Percentiles rank a stretch among this genome's conserved stretches.
Conservation (phyloP, 2,329 filamentous ascomycete genomes). For the Diaporthe citrichinensis region DNA sequence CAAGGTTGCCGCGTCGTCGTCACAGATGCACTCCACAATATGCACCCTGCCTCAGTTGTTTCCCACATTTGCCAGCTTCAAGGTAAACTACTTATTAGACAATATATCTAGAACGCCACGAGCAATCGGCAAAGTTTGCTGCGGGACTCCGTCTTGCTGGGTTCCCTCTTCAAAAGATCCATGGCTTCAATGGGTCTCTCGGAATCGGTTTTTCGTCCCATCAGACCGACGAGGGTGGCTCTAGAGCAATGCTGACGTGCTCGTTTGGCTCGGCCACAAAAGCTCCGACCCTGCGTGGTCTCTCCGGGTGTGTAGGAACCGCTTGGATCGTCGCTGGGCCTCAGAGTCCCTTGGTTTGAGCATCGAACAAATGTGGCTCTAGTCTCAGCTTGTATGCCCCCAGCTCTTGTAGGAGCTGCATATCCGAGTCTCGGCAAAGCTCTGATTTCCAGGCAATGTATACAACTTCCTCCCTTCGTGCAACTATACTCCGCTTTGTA, state of each 20-base stretch:
- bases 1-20: constrained; percentile 21
- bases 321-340: neutral
- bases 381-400: neutral
- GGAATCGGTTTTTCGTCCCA: neutral
- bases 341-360: constrained; percentile 7
- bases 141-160: neutral
- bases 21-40: constrained; percentile 24
- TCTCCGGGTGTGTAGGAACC: constrained; percentile 7
- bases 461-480: neutral
- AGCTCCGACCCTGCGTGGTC: neutral
- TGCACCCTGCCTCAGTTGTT: constrained; percentile 6
- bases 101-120: constrained; percentile 14
- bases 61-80: constrained; percentile 7
- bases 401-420: neutral
- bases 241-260: neutral
- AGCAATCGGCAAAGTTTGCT: constrained; percentile 1
- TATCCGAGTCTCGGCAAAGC: neutral
- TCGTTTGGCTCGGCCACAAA: constrained; percentile 7
- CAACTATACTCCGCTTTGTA: neutral
- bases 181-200: neutral
- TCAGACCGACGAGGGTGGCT: neutral
- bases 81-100: neutral
- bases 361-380: neutral
- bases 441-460: neutral
- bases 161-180: constrained; percentile 1